Conservation (phyloP, 495 filamentous ascomycete species). For the Cenococcum geophilum region DNA sequence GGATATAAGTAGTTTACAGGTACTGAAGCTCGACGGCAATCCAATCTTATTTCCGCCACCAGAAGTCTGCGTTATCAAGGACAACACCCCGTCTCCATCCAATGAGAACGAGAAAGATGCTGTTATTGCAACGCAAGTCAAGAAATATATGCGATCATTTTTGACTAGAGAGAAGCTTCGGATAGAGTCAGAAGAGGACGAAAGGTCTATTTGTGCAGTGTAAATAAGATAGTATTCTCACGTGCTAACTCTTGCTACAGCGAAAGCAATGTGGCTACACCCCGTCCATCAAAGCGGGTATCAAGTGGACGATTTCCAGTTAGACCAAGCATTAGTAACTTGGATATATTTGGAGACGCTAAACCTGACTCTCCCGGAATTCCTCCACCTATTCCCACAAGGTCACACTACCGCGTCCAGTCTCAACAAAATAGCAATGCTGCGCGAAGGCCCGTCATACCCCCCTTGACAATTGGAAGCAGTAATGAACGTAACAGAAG, state of each 20-base stretch:
- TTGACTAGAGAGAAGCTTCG: slow-evolving; percentile 44
- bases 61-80: slow-evolving; percentile 48
- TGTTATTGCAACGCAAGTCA: slow-evolving; percentile 63
- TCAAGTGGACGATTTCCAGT: slow-evolving; percentile 78
- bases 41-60: slow-evolving; percentile 65
- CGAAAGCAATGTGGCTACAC: slow-evolving; percentile 60
- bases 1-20: slow-evolving; percentile 80
- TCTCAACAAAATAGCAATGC: slow-evolving; percentile 55
- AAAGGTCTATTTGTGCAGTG: slow-evolving; percentile 46
- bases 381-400: slow-evolving; percentile 62
- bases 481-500: slow-evolving; percentile 79
- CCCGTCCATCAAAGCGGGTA: slow-evolving; percentile 66
- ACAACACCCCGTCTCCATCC: slow-evolving; percentile 42
- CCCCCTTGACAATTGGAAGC: slow-evolving; percentile 67
- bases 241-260: slow-evolving; percentile 15
- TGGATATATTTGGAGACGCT: slow-evolving; percentile 33
- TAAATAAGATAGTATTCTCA: background rate
- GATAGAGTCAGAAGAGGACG: slow-evolving; percentile 50
- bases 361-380: slow-evolving; percentile 28
- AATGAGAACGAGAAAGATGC: slow-evolving; percentile 60
- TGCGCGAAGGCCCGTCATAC: slow-evolving; percentile 57
- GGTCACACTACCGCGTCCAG: slow-evolving; percentile 71
- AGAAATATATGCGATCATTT: slow-evolving; percentile 64
- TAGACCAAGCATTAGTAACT: slow-evolving; percentile 58
- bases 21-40: slow-evolving; percentile 83